Conservation (phyloP, 441 rosid species). For the Euphorbia celastroides region DNA sequence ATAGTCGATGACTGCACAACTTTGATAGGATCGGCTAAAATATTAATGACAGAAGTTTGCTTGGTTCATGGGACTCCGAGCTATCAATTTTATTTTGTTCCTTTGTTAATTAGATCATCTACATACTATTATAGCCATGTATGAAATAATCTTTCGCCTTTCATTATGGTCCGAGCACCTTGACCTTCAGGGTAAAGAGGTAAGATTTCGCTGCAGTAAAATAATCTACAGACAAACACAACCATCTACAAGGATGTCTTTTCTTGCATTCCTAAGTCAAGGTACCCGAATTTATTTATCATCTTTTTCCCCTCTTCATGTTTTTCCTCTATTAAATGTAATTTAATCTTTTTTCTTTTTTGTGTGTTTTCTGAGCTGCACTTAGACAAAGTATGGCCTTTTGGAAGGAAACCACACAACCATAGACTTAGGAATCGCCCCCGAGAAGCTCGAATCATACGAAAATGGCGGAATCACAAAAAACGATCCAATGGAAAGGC, state of each 20-base stretch:
- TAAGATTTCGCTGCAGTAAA: slow-evolving; percentile 23
- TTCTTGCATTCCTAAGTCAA: slow-evolving; percentile 80
- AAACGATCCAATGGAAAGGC: slow-evolving; percentile 57
- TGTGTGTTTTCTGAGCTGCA: slow-evolving; percentile 41
- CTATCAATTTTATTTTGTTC: slow-evolving; percentile 30
- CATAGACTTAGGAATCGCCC: slow-evolving; percentile 91
- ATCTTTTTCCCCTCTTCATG: too few relatives aligned
- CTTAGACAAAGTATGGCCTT: slow-evolving; percentile 56
- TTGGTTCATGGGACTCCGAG: slow-evolving; percentile 99
- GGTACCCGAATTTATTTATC: too few relatives aligned
- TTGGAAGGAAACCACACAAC: slow-evolving; percentile 94
- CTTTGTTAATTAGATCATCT: not conserved
- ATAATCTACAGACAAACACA: slow-evolving; percentile 39
- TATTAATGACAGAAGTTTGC: slow-evolving; percentile 94
- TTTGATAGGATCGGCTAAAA: slow-evolving; percentile 94
- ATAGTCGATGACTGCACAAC: slow-evolving; percentile 71
- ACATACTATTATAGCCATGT: not conserved
- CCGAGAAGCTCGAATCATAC: slow-evolving; percentile 51
- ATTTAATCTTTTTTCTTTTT: too few relatives aligned
- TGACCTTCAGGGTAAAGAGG: slow-evolving; percentile 79
- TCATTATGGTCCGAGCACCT: slow-evolving; percentile 98
- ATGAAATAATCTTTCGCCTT: slow-evolving; percentile 60
- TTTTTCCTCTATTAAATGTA: not conserved
- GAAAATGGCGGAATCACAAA: slow-evolving; percentile 51
- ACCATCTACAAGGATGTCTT: slow-evolving; percentile 80